Conservation (phyloP, 495 filamentous ascomycete species). For the Daldinia bambusicola region DNA sequence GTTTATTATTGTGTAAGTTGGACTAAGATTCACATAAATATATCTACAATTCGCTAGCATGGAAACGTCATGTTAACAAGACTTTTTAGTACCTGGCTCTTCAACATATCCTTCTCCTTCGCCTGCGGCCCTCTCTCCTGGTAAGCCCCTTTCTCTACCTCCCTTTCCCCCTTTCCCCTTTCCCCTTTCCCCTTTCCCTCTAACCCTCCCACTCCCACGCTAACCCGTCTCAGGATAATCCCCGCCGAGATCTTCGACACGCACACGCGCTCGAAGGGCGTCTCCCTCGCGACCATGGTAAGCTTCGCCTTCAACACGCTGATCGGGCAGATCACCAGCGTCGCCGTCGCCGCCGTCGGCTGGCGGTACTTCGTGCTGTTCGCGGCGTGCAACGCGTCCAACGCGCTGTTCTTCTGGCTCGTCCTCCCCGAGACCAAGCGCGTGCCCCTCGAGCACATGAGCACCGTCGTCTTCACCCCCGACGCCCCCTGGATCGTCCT, state of each 20-base stretch:
- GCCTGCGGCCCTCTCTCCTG: slow-evolving; percentile 69
- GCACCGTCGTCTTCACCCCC: slow-evolving; percentile 66
- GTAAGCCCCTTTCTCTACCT: slow-evolving; percentile 18
- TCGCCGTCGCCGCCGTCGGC: slow-evolving; percentile 63
- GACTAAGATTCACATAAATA: too few species aligned
- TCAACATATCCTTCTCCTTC: slow-evolving; percentile 73
- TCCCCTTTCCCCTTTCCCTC: neutral
- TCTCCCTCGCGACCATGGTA: slow-evolving; percentile 72
- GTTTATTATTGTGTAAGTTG: slow-evolving; percentile 68
- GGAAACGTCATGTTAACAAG: too few species aligned
- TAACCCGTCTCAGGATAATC: slow-evolving; percentile 62
- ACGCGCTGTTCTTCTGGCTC: slow-evolving; percentile 74
- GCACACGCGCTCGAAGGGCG: slow-evolving; percentile 71
- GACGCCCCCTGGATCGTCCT: slow-evolving; percentile 74
- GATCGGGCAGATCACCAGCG: slow-evolving; percentile 74
- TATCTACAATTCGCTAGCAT: too few species aligned
- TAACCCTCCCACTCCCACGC: slow-evolving; percentile 3
- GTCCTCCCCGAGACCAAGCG: slow-evolving; percentile 72
- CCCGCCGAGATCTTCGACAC: slow-evolving; percentile 79
- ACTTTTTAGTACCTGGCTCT: slow-evolving; percentile 71
- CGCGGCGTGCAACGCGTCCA: slow-evolving; percentile 65
- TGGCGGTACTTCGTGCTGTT: slow-evolving; percentile 69
- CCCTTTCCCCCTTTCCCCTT: neutral
- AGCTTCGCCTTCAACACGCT: slow-evolving; percentile 78
- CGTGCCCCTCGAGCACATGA: slow-evolving; percentile 76